Evolutionary conservation across 441 rosid species (phyloP), one percentile per base, ranked within the genome.

Genomic region (Arabidopsis lyrata): DNA sequence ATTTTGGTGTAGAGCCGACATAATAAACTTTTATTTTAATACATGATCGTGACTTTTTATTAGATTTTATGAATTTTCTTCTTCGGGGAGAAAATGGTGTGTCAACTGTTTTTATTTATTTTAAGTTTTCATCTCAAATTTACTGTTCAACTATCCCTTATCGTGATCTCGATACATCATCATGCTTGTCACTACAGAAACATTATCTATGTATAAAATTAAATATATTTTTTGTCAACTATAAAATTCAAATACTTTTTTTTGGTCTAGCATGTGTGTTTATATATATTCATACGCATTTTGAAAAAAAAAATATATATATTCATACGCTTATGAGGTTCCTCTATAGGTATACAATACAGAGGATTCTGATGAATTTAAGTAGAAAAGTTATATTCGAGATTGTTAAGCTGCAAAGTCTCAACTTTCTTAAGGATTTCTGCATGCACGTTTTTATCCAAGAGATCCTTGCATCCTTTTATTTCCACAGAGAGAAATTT

Each of bases 111-210:
- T 56, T 68, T 45, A 14, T 18, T 75, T 75, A 35, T 68, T 75
- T 68, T 34, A 61, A 44, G 42, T 53, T 62, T 68, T 62, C 64
- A 53, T 14, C 64, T 54, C 69, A 68, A 68, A 35, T 16, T 7
- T 18, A 68, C 74, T 75, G 70, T 68, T 68, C 53, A 68, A 16
- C 36, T 47, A 62, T 68, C 74, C 48, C 44, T 50, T 57, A 64
- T 68, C 74, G 64, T 59, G 35, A 66, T 50, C 67, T 49, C 53
- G 27, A 41, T 68, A 70, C 65, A 75, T 61, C 52, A 68, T 68
- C 74, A 61, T 75, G 78, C 52, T 75, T 68, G 74, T 68, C 74
- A 75, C 70, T 75, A 62, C 79, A 68, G 2, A 75, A 44, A 68
- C 65, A 68, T 61, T 35, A 41, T 67, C 24, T 42, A 29, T 16